A percentile compares a stretch with the other conserved stretches of the same genome.
These are phyloP conservation scores for Agrostemma githago DNA, from an alignment of 148 eudicot genomes.

Conservation along the genomic window DNA sequence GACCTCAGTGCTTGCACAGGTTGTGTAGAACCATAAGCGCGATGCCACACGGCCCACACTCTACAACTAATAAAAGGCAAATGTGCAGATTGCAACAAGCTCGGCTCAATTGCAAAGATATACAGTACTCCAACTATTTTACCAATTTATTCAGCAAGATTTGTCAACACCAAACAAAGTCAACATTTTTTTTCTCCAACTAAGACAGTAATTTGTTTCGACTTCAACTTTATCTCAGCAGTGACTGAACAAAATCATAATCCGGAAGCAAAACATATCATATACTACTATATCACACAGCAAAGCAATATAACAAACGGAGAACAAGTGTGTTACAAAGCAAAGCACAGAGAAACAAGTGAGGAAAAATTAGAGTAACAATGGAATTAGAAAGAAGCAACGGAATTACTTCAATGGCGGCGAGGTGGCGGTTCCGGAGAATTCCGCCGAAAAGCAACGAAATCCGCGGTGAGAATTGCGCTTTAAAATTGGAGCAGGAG, in stretches of 20 bases:
- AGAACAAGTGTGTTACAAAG: background rate
- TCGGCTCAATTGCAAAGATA: background rate
- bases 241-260: background rate
- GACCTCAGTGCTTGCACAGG: background rate
- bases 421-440: background rate
- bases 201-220: background rate
- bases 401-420: constrained; percentile 22
- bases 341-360: background rate
- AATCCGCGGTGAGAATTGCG: constrained; percentile 25
- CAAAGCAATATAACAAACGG: background rate
- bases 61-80: background rate
- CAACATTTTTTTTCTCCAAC: background rate
- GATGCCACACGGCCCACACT: background rate
- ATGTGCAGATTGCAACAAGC: background rate
- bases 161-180: background rate
- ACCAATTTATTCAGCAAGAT: too few relatives aligned
- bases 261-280: background rate
- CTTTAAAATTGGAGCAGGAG: constrained; percentile 19
- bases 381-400: background rate
- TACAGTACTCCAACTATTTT: too few relatives aligned
- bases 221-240: background rate
- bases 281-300: background rate
- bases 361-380: too few relatives aligned
- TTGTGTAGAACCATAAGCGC: background rate
- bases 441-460: constrained; percentile 42